Base-by-base conservation (phyloP, 2,329 filamentous ascomycete genomes). In the Pseudocercospora pini-densiflorae region DNA sequence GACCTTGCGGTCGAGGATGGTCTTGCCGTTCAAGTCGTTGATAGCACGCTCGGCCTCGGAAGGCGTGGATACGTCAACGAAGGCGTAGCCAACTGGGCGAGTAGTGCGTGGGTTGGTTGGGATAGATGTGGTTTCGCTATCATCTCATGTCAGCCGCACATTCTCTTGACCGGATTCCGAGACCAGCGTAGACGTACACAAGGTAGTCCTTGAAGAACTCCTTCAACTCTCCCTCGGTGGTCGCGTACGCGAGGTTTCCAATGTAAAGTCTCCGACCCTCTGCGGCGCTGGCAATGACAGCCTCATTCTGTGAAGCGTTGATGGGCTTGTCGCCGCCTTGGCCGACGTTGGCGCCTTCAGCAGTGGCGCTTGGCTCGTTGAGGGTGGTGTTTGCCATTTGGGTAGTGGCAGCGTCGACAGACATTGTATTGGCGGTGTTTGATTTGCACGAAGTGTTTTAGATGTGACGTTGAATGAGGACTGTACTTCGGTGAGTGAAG, bases 161-260 rank as follows among this genome's bases (percentile, higher is more conserved):
- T 23, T 55, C 60, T 55, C 36, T 61, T 19, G 45, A 29, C 12
- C 45, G 43, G n/a, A 45, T 29, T 47, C n/a, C 12, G 19, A 47
- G 21, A 47, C 49, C 62, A 55, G 72, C 63, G 68, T 64, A 65
- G 70, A 92, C 94, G 88, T 89, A 99, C 95, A 99, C 93, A 87
- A 95, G 91, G 88, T 97, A 98, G 84, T 90, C 92, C 88, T 95
- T 94, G 91, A 99, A 99, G 89, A 99, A 99, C 78, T 95, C 92
- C 88, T 96, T 97, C 89, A 99, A 93, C 90, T 97, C 93, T 91
- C 92, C 95, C 92, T 98, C 95, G 83, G 93, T 97, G 90, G 95
- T 98, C 90, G 94, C 94, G 84, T 99, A 99, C 79, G 95, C 95
- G 89, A 99, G 92, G 88, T 99, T 99, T 88, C 95, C 95, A 87